These are phyloP conservation scores for Grigorovia yakushimaensis DNA, from an alignment of 805 yeast genomes.

Conservation along the genomic window DNA sequence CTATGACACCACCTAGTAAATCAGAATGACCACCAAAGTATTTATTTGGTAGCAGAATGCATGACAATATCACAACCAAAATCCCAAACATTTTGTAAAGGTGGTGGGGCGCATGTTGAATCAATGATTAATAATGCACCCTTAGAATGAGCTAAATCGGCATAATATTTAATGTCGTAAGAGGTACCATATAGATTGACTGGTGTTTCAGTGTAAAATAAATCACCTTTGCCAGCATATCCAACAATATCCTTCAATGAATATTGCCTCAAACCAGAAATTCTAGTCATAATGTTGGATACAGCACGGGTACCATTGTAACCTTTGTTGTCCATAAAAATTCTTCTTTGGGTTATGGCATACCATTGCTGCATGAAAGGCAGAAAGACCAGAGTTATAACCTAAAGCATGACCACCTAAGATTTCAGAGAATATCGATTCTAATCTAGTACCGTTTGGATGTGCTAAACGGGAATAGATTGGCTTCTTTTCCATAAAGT, in stretches of 20 bases:
- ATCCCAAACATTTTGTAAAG: conserved; percentile 68
- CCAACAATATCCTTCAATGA: conserved; percentile 42
- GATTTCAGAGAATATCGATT: conserved; percentile 49
- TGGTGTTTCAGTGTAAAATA: conserved; percentile 81
- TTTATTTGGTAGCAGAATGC: conserved; percentile 91
- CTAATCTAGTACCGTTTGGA: conserved; percentile 62
- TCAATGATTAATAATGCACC: conserved; percentile 76
- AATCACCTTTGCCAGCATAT: conserved; percentile 47
- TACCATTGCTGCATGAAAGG: conserved; percentile 66
- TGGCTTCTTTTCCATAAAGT: conserved; percentile 29
- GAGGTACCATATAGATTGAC: conserved; percentile 73
- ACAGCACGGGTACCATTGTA: conserved; percentile 81
- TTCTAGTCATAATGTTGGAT: conserved; percentile 50
- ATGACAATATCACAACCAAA: conserved; percentile 79
- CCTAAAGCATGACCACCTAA: conserved; percentile 57
- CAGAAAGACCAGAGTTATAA: conserved; percentile 73
- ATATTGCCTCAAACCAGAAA: conserved; percentile 44
- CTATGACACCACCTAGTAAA: conserved; percentile 68
- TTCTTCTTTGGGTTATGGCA: conserved; percentile 62
- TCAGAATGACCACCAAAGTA: conserved; percentile 96
- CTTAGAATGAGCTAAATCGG: conserved; percentile 59
- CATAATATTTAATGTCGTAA: conserved; percentile 52
- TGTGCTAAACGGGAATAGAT: conserved; percentile 68
- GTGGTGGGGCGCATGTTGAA: conserved; percentile 92
- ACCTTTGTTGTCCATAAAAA: conserved; percentile 59